Conservation (phyloP, 1,139 yeast species). For the Suhomyces yuchorum region DNA sequence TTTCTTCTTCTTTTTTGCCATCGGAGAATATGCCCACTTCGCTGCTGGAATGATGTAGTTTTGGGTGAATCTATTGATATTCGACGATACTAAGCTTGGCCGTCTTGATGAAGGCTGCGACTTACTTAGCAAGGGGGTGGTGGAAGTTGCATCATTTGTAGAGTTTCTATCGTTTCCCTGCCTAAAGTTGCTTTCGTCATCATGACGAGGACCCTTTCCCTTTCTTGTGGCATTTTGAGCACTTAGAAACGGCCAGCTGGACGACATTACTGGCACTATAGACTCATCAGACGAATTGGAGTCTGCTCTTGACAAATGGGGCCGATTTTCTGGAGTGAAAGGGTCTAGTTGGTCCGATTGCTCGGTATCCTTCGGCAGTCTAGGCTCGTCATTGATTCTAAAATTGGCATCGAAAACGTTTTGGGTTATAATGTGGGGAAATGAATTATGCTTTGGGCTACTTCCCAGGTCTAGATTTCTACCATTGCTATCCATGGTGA, state of each 20-base stretch:
- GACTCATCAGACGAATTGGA: not conserved
- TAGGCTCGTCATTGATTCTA: not conserved
- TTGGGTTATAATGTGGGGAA: not conserved
- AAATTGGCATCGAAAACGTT: not conserved
- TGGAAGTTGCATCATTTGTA: not conserved
- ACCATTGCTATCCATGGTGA: not conserved
- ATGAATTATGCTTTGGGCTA: not conserved
- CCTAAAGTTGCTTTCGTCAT: not conserved
- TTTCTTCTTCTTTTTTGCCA: constrained; percentile 8
- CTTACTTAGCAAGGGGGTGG: constrained; percentile 5
- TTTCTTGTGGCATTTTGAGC: not conserved
- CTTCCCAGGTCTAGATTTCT: not conserved
- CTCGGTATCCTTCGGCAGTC: constrained; percentile 1
- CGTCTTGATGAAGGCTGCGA: constrained; percentile 15
- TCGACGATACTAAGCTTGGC: constrained; percentile 7
- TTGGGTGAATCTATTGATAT: constrained; percentile 26
- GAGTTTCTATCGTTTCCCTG: not conserved
- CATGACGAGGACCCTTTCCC: not conserved
- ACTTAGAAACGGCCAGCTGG: constrained; percentile 12
- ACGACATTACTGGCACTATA: constrained; percentile 11
- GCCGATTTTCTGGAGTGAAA: not conserved
- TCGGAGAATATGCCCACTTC: constrained; percentile 22
- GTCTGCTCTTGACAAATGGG: not conserved
- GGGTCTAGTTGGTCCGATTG: not conserved
- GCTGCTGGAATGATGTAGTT: constrained; percentile 33